These are phyloP conservation scores for Larix kaempferi DNA, from an alignment of 75 land plant genomes.

Conservation along the genomic window DNA sequence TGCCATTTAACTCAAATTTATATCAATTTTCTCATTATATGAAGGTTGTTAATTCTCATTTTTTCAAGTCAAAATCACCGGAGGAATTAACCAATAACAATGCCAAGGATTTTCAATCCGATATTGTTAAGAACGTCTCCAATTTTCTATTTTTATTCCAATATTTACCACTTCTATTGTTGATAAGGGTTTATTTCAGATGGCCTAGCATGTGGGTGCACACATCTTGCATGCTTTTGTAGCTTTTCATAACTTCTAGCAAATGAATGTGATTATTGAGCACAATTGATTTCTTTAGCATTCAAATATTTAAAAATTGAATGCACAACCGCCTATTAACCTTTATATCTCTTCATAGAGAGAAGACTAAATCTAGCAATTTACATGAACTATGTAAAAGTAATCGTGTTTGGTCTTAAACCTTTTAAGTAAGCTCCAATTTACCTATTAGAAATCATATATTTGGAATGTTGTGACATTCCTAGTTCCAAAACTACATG, in stretches of 20 bases:
- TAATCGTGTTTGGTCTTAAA: not conserved
- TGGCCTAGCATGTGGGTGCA: constrained; percentile 69
- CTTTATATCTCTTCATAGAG: constrained; percentile 65
- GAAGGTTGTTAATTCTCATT: no score
- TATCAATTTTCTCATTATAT: no score
- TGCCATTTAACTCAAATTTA: not conserved
- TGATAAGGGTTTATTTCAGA: constrained; percentile 64
- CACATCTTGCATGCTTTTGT: constrained; percentile 71
- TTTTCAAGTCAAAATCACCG: not conserved
- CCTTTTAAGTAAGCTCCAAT: constrained; percentile 11
- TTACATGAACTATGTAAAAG: constrained; percentile 13
- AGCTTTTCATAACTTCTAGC: constrained; percentile 62
- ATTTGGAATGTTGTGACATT: constrained; percentile 15
- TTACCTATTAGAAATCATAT: constrained; percentile 20
- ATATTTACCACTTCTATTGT: constrained; percentile 58
- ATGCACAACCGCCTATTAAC: constrained; percentile 52
- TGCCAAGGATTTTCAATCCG: constrained; percentile 8
- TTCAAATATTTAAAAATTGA: constrained; percentile 67
- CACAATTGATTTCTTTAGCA: constrained; percentile 56
- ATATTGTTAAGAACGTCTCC: constrained; percentile 74
- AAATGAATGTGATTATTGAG: constrained; percentile 56
- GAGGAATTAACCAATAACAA: not conserved
- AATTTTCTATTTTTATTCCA: constrained; percentile 74
- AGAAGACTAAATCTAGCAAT: constrained; percentile 34
- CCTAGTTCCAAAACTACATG: constrained; percentile 20